Base-by-base conservation (phyloP, 495 filamentous ascomycete species). In the Xylaria venustula region DNA sequence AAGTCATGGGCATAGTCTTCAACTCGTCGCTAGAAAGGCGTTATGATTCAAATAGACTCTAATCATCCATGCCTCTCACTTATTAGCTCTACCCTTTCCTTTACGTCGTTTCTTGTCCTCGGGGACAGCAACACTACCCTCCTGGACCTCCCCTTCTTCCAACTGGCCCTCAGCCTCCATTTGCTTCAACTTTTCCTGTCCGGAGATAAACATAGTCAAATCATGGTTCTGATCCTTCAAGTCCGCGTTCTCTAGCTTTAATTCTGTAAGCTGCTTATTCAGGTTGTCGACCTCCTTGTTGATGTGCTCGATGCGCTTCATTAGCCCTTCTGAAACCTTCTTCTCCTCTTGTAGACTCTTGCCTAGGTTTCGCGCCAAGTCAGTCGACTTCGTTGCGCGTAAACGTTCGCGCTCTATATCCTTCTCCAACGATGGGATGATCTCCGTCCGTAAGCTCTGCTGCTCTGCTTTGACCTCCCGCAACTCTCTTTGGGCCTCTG, bases 201-300 rank as follows among this genome's bases (percentile, higher is more conserved):
- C 88, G 46, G 85, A 88, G 49, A 98, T 92, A 68, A 92, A 95
- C 77, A 97, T 95, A 25, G 82, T 87, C 68, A 98, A 68, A 74
- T 98, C 94, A n/a, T 90, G 79, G 70, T 96, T 93, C 79, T 89
- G 86, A 73, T 97, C 93, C 59, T 85, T 83, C 36, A 96, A 68
- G 70, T 88, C 84, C 64, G 68, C 77, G 52, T 85, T 85, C 68
- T 87, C 77, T 36, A 67, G 68, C 68, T 83, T 82, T 6, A 89
- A 70, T 30, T 72, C 71, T 41, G 81, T 81, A 12, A 87, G 63
- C 73, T 86, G 77, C 56, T 75, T 75, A 45, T 81, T 82, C 11
- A 87, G 69, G 7, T 64, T 73, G 55, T 81, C 81, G 2, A 85
- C 70, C 67, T 89, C 83, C 22, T 77, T 77, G 30, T 85, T 79